phyloP scores from a whole-genome alignment of 345 rosid species.

The Balakata baccata region DNA sequence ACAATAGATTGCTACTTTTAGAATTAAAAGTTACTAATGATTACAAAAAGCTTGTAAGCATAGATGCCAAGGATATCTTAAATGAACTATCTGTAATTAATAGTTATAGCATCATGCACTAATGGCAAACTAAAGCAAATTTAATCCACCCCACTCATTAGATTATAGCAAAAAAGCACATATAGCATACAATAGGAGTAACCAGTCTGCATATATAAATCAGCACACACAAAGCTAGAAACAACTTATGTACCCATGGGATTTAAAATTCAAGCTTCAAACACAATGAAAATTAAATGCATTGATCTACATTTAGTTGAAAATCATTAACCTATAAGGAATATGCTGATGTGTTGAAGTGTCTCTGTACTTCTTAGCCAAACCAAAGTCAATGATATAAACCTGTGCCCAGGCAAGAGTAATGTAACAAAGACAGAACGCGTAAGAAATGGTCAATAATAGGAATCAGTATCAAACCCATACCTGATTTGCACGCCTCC shows the following conservation, averaged over 20 bases:
- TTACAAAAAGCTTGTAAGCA: neutral
- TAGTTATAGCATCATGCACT: neutral
- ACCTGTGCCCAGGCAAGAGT: constrained; percentile 43
- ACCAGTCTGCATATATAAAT: neutral
- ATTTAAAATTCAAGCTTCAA: neutral
- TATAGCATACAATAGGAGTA: neutral
- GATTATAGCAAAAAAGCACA: too few species aligned
- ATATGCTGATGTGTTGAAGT: constrained; percentile 78
- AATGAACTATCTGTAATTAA: neutral
- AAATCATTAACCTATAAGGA: constrained; percentile 59
- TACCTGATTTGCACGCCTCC: constrained; percentile 85
- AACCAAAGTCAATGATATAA: constrained; percentile 79
- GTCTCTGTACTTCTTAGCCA: constrained; percentile 89
- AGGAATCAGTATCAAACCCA: constrained; percentile 17
- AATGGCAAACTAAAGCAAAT: neutral
- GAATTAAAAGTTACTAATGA: neutral
- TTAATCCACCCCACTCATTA: neutral
- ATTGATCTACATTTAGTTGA: neutral
- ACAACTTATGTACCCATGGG: neutral
- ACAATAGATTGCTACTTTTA: neutral
- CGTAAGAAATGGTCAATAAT: neutral
- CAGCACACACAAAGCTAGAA: neutral
- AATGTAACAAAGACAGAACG: constrained; percentile 7
- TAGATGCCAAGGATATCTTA: neutral
- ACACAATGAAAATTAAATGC: neutral